Evolutionary conservation across 2,329 filamentous ascomycete species (phyloP).

Genomic region (Alternaria sp.): DNA sequence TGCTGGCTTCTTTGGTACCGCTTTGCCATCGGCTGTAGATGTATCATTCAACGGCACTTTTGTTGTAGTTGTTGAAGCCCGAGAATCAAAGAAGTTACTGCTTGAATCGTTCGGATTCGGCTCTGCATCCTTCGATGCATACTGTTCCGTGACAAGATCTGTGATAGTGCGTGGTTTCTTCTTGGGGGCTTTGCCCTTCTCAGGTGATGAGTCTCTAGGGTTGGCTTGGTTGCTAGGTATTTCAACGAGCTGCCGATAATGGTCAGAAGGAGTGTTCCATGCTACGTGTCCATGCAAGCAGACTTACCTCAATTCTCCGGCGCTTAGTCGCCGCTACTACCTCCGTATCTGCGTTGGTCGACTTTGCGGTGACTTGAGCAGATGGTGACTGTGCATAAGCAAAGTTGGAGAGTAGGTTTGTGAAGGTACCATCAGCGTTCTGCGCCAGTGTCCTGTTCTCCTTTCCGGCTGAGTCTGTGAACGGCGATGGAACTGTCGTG

Average conservation of each 20-base stretch:
- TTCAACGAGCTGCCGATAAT: constrained; percentile 30
- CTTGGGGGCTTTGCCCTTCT: constrained; percentile 47
- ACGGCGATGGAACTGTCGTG: constrained; percentile 24
- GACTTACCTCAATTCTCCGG: constrained; percentile 39
- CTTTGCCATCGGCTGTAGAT: constrained; percentile 9
- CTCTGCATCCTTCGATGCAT: constrained; percentile 25
- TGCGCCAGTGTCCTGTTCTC: constrained; percentile 29
- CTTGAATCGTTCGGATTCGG: constrained; percentile 16
- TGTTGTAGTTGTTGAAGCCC: constrained; percentile 25
- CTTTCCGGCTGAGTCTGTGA: constrained; percentile 32
- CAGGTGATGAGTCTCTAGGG: constrained; percentile 36
- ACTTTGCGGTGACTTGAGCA: constrained; percentile 10
- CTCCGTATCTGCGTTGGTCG: constrained; percentile 9
- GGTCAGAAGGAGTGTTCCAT: neutral
- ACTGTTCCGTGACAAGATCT: constrained; percentile 49
- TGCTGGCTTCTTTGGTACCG: constrained; percentile 23
- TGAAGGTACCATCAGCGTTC: constrained; percentile 28
- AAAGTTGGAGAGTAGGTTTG: constrained; percentile 40
- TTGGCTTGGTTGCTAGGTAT: constrained; percentile 33
- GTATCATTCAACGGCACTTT: constrained; percentile 41
- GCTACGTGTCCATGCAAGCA: neutral
- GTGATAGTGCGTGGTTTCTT: constrained; percentile 53
- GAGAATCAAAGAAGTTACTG: constrained; percentile 38
- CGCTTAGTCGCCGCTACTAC: constrained; percentile 32
- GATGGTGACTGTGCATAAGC: constrained; percentile 32